Evolutionary conservation across 2,329 filamentous ascomycete genomes (phyloP), one percentile per base, ranked within the genome.

Genomic region (Escovopsis sp.): DNA sequence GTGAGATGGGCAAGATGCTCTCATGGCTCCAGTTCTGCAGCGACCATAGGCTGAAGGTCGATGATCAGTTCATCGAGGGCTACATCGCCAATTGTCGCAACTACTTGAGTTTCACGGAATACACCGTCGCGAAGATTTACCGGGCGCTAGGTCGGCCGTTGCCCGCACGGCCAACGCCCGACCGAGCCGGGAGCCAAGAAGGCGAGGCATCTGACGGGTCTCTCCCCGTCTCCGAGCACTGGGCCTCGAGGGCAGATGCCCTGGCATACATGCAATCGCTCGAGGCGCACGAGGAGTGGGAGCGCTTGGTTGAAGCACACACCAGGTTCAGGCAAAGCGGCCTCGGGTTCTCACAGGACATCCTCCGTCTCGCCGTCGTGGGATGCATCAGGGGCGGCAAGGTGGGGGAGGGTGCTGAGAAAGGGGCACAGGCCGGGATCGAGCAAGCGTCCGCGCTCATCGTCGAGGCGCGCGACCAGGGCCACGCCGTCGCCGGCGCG

Each of bases 341-440:
- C 14, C 55, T 68, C 49, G 53, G 55, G 2, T 58, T 58, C 44
- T 64, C 61, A 25, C 50, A 51, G 3, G 57, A 62, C 20, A 69
- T 65, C 41, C 57, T 74, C 12, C 62, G 65, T n/a, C 55, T 72
- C 5, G 69, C 66, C 8, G 63, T 74, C 8, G 49, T 62, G 9
- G 67, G 68, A 2, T 57, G 61, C 12, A 49, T 73, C 39, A 53
- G 53, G 13, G 37, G 20, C 2, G 6, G 20, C 20, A 20, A 20
- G 20, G 20, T 4, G 20, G 6, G 20, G 20, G 20, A 20, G 20
- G 52, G 60, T 32, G 52, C 51, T 4, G 43, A 13, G 37, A 51
- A 3, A 49, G 8, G 27, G 4, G 3, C 27, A 30, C 4, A 20
- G 27, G 8, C 27, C 4, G 27, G 53, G 35, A 44, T 59, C 38